Evolutionary conservation across 2,329 filamentous ascomycete species (phyloP).

Genomic region (Fusarium mexicanum): DNA sequence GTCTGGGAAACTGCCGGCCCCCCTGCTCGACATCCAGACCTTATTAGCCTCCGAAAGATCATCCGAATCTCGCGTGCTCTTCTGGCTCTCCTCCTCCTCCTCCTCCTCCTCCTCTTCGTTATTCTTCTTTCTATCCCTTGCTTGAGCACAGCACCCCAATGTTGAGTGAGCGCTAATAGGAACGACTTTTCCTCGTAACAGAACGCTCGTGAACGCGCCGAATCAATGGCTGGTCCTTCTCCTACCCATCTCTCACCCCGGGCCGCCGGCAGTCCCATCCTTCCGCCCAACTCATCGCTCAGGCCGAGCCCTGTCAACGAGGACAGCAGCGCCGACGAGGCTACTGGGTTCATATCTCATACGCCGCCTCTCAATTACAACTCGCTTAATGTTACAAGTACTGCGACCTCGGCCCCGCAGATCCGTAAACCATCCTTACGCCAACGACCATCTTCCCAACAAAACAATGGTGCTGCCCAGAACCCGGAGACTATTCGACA

Average conservation of each 20-base stretch:
- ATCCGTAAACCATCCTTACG: conserved; percentile 23
- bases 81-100: neutral
- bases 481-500: conserved; percentile 25
- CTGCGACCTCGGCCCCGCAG: conserved; percentile 22
- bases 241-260: conserved; percentile 13
- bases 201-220: conserved; percentile 56
- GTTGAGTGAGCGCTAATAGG: conserved; percentile 21
- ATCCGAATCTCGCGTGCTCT: conserved; percentile 31
- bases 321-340: conserved; percentile 51
- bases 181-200: conserved; percentile 29
- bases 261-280: conserved; percentile 31
- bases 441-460: conserved; percentile 15
- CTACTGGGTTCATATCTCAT: conserved; percentile 52
- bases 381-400: conserved; percentile 45
- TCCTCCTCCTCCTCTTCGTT: neutral
- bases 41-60: conserved; percentile 34
- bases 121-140: neutral
- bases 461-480: conserved; percentile 1
- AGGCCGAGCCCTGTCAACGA: conserved; percentile 30
- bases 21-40: conserved; percentile 17
- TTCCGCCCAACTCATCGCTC: conserved; percentile 26
- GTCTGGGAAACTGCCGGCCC: conserved; percentile 18
- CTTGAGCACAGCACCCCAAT: neutral
- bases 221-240: conserved; percentile 49
- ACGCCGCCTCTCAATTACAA: conserved; percentile 53